These are phyloP conservation scores for Zalerion maritima DNA, from an alignment of 495 filamentous ascomycete genomes.

Conservation along the genomic window DNA sequence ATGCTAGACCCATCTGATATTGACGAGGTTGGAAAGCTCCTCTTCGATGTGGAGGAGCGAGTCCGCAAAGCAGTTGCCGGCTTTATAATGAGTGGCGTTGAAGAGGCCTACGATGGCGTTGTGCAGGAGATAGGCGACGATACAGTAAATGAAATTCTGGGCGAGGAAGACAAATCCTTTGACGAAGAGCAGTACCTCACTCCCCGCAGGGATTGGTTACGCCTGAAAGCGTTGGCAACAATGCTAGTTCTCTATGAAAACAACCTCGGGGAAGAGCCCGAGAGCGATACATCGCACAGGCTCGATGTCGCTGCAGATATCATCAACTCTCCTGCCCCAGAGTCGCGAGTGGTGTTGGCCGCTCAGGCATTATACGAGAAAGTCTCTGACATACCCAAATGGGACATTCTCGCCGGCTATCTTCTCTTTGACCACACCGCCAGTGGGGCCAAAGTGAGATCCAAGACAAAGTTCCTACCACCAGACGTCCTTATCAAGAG, in stretches of 20 bases:
- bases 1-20: conserved; percentile 84
- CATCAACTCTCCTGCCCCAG: conserved; percentile 41
- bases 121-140: conserved; percentile 70
- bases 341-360: conserved; percentile 74
- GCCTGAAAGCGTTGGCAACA: conserved; percentile 77
- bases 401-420: conserved; percentile 82
- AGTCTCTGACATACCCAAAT: conserved; percentile 62
- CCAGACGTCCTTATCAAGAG: too few species aligned
- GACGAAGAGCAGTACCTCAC: conserved; percentile 57
- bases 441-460: conserved; percentile 20
- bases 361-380: conserved; percentile 72
- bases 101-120: conserved; percentile 64
- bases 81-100: conserved; percentile 78
- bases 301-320: conserved; percentile 30
- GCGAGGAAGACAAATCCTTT: conserved; percentile 52
- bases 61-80: conserved; percentile 75
- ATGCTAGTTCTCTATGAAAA: conserved; percentile 66
- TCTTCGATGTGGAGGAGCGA: conserved; percentile 73
- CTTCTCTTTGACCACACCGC: conserved; percentile 80
- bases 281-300: conserved; percentile 21
- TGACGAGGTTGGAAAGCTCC: conserved; percentile 64
- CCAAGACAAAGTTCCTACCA: conserved; percentile 33
- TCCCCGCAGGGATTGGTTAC: conserved; percentile 72
- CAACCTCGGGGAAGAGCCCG: conserved; percentile 29
- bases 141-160: conserved; percentile 44